These are phyloP conservation scores for Epichloe typhina DNA, from an alignment of 2,329 filamentous ascomycete genomes.

Conservation along the genomic window DNA sequence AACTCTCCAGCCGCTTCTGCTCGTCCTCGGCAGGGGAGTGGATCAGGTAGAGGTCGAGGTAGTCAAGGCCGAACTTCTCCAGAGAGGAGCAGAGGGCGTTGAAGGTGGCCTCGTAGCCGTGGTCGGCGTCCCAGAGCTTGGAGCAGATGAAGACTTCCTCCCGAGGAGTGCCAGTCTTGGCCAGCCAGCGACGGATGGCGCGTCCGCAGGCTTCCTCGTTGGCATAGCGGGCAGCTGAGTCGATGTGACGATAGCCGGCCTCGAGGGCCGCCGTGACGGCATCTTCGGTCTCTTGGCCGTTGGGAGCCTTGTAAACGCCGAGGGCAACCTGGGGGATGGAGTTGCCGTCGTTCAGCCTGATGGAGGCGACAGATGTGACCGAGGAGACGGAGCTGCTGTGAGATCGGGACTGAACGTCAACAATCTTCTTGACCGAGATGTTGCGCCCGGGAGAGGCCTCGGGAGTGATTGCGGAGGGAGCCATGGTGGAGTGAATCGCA, in stretches of 20 bases:
- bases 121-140: conserved; percentile 48
- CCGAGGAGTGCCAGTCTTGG: conserved; percentile 50
- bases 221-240: conserved; percentile 44
- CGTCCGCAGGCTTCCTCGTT: conserved; percentile 57
- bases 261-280: conserved; percentile 49
- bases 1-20: conserved; percentile 55
- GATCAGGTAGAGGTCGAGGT: conserved; percentile 61
- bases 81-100: conserved; percentile 52
- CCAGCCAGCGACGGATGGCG: conserved; percentile 56
- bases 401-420: conserved; percentile 10
- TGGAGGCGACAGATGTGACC: conserved; percentile 18
- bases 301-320: conserved; percentile 33
- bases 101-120: conserved; percentile 36
- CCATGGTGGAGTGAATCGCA: conserved; percentile 14
- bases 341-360: conserved; percentile 61
- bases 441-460: conserved; percentile 20
- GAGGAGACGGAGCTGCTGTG: conserved; percentile 15
- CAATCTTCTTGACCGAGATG: conserved; percentile 16
- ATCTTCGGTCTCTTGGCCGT: conserved; percentile 41
- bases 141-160: conserved; percentile 55
- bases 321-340: conserved; percentile 45
- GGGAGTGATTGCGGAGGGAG: conserved; percentile 23
- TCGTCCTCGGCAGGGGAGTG: conserved; percentile 54
- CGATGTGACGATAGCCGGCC: conserved; percentile 41
- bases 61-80: conserved; percentile 49